These are phyloP conservation scores for Cochlearia excelsa DNA, from an alignment of 345 rosid genomes.

Conservation along the genomic window DNA sequence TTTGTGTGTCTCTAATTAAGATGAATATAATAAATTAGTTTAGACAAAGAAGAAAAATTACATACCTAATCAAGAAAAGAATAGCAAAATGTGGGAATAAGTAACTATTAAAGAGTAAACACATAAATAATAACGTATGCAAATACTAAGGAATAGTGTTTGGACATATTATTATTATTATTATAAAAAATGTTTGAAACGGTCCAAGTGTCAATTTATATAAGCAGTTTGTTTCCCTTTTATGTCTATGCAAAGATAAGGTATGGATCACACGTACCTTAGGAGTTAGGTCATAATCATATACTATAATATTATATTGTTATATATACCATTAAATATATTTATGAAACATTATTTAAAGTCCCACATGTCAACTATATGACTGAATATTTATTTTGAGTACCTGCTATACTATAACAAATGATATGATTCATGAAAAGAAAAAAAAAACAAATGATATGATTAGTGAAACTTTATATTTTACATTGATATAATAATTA, in stretches of 20 bases:
- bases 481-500: no score
- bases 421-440: no score
- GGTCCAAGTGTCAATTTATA: conserved; percentile 16
- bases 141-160: conserved; percentile 25
- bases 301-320: no score
- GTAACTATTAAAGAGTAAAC: conserved; percentile 1
- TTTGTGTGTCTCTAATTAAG: background rate
- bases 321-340: no score
- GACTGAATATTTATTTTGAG: no score
- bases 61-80: conserved; percentile 6
- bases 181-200: conserved; percentile 4
- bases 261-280: conserved; percentile 21
- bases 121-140: conserved; percentile 8
- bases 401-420: no score
- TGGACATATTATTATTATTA: background rate
- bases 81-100: background rate
- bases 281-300: no score
- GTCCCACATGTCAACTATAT: no score
- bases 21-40: background rate
- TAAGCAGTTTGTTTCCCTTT: conserved; percentile 20
- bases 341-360: no score
- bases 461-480: no score
- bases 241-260: conserved; percentile 25
- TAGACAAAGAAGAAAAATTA: conserved; percentile 16
- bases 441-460: no score